Conservation (phyloP, 2,329 filamentous ascomycete genomes). For the Cytospora paraplurivora region DNA sequence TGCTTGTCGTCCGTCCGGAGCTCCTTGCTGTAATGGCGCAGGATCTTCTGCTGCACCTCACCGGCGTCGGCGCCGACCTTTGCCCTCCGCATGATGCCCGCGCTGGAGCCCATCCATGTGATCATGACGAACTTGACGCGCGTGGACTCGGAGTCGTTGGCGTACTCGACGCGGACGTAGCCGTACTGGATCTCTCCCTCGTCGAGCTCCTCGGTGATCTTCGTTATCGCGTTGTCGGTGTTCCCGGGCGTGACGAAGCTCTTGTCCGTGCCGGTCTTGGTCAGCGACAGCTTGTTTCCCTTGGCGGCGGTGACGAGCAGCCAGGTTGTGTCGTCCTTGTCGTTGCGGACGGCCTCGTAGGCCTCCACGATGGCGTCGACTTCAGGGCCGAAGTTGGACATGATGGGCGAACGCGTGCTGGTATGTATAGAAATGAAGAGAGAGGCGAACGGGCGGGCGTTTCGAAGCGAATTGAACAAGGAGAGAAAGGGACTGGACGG, state of each 20-base stretch:
- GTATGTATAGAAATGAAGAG: constrained; percentile 1
- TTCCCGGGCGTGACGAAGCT: constrained; percentile 61
- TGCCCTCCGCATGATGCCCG: constrained; percentile 70
- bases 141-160: constrained; percentile 70
- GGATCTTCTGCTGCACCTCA: constrained; percentile 57
- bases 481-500: neutral
- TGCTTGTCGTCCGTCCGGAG: constrained; percentile 62
- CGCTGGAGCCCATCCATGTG: constrained; percentile 67
- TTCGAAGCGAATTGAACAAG: neutral
- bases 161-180: constrained; percentile 68
- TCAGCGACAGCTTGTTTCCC: constrained; percentile 59
- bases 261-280: constrained; percentile 61
- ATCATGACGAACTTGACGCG: constrained; percentile 69
- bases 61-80: constrained; percentile 68
- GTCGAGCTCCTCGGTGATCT: constrained; percentile 56
- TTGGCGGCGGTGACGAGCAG: constrained; percentile 61
- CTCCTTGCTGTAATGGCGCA: constrained; percentile 66
- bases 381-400: constrained; percentile 62
- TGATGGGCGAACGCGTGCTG: constrained; percentile 35
- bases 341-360: constrained; percentile 67
- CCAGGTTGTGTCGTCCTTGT: constrained; percentile 69
- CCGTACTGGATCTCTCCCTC: constrained; percentile 65
- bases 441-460: neutral
- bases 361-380: constrained; percentile 52
- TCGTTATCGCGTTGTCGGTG: constrained; percentile 64